Percentiles rank a stretch among this genome's conserved stretches.
phyloP scores from a whole-genome alignment of 129 eudicot genomes.

The Heracleum sosnowskyi region DNA sequence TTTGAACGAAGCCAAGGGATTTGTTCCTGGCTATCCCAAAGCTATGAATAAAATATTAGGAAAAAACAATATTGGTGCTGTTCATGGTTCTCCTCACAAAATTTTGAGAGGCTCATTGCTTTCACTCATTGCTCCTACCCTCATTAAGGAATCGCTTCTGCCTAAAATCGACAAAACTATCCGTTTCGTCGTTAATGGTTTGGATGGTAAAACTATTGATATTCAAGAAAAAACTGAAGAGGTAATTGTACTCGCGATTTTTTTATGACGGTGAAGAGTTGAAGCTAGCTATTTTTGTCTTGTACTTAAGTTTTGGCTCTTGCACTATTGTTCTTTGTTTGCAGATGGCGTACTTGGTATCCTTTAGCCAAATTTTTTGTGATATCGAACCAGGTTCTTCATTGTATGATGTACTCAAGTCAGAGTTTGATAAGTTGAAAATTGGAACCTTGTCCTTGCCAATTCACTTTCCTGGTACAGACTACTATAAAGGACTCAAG shows the following conservation, averaged over 20 bases:
- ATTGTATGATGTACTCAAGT: constrained; percentile 18
- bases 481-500: constrained; percentile 35
- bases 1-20: constrained; percentile 40
- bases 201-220: constrained; percentile 31
- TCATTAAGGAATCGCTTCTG: constrained; percentile 24
- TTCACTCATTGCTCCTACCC: constrained; percentile 20
- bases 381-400: constrained; percentile 23
- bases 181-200: constrained; percentile 14
- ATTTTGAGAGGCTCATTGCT: constrained; percentile 27
- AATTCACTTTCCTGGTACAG: constrained; percentile 41
- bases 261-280: background rate
- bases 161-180: constrained; percentile 20
- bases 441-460: constrained; percentile 49
- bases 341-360: constrained; percentile 35
- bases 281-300: background rate
- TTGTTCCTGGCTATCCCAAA: constrained; percentile 48
- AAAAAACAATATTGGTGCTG: constrained; percentile 31
- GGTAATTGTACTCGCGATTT: constrained; percentile 5
- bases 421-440: constrained; percentile 31
- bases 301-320: background rate
- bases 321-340: background rate
- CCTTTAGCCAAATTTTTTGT: constrained; percentile 19
- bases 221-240: constrained; percentile 34
- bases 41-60: constrained; percentile 35
- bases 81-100: constrained; percentile 29